phyloP scores from a whole-genome alignment of 2,329 filamentous ascomycete species.

The Nothophaeocryptopus gaeumannii region DNA sequence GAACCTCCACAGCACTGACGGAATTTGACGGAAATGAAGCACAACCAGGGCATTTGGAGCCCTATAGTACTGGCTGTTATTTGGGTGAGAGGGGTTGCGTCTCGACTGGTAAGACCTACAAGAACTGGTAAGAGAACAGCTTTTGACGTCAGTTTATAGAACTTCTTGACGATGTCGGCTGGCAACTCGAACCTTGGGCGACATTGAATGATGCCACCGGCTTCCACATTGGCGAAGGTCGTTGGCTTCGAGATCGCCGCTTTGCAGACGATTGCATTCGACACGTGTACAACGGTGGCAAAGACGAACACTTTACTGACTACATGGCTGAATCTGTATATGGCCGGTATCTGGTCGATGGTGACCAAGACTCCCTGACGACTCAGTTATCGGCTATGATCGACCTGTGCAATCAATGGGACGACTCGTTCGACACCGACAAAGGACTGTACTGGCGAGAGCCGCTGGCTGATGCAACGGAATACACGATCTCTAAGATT shows the following conservation, averaged over 20 bases:
- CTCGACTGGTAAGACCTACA: conserved; percentile 32
- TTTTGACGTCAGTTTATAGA: conserved; percentile 25
- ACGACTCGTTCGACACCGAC: conserved; percentile 39
- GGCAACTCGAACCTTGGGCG: conserved; percentile 44
- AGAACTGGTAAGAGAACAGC: neutral
- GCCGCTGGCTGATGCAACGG: conserved; percentile 44
- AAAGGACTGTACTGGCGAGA: conserved; percentile 46
- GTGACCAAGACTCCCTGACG: conserved; percentile 35
- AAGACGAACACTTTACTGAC: conserved; percentile 45
- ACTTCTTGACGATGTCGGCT: conserved; percentile 45
- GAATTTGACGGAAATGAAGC: too few species aligned
- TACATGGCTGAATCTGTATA: conserved; percentile 43
- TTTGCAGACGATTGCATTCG: conserved; percentile 46
- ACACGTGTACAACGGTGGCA: conserved; percentile 43
- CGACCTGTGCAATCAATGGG: conserved; percentile 39
- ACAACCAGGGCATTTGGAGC: too few species aligned
- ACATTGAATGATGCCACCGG: conserved; percentile 46
- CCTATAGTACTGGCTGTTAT: conserved; percentile 14
- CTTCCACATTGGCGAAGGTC: conserved; percentile 45
- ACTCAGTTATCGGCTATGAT: conserved; percentile 38
- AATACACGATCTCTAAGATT: conserved; percentile 47
- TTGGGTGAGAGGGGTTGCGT: conserved; percentile 44
- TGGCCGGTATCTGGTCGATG: conserved; percentile 44
- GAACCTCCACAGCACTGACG: too few species aligned
- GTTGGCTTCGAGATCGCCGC: conserved; percentile 46